A percentile compares a stretch with the other conserved stretches of the same genome.
phyloP scores from a whole-genome alignment of 768 basidiomycete genomes.

The Lentinula sp. region DNA sequence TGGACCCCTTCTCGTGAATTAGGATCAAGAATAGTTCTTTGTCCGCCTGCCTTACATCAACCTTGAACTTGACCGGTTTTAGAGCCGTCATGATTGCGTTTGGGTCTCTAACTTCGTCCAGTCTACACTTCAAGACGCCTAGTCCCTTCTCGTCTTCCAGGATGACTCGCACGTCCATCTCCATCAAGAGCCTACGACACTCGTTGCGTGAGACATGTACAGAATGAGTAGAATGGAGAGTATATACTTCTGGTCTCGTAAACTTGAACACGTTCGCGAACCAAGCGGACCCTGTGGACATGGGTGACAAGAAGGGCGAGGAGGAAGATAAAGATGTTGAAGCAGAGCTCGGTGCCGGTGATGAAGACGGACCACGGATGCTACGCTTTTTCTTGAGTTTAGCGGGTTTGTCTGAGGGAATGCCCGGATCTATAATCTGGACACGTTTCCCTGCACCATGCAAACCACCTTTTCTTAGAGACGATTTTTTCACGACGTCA shows the following conservation, averaged over 20 bases:
- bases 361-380: background rate
- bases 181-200: constrained; percentile 67
- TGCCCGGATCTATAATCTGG: constrained; percentile 39
- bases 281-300: constrained; percentile 56
- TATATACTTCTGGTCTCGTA: constrained; percentile 52
- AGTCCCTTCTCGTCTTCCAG: constrained; percentile 50
- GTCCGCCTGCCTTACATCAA: constrained; percentile 57
- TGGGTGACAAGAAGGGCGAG: constrained; percentile 37
- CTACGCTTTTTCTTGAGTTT: constrained; percentile 31
- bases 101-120: constrained; percentile 60
- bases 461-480: constrained; percentile 28
- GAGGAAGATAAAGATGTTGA: constrained; percentile 21
- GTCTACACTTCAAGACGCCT: constrained; percentile 69
- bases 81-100: constrained; percentile 43
- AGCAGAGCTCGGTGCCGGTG: constrained; percentile 27
- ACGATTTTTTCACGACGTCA: constrained; percentile 34
- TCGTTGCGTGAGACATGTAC: constrained; percentile 63
- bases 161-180: constrained; percentile 62
- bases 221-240: constrained; percentile 53
- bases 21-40: constrained; percentile 53
- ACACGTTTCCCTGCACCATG: constrained; percentile 29
- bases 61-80: constrained; percentile 77
- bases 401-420: constrained; percentile 24
- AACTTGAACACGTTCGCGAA: constrained; percentile 85
- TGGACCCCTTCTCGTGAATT: constrained; percentile 82